Evolutionary conservation across 768 basidiomycete genomes (phyloP).

Genomic region (Coprinopsis strossmayeri): DNA sequence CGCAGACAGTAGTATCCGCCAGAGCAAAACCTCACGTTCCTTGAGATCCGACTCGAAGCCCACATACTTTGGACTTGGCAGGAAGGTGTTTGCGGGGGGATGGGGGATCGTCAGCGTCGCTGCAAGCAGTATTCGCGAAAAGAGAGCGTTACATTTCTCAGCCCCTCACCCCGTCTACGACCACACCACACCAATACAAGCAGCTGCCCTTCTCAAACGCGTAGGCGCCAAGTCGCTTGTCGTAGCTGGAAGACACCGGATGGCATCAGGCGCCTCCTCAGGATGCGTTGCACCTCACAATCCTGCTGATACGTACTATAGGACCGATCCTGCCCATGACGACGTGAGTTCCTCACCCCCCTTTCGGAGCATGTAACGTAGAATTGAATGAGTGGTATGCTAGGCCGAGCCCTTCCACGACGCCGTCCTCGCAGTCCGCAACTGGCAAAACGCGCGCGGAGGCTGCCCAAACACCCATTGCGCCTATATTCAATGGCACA

Average conservation of each 20-base stretch:
- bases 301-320: not conserved
- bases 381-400: too few species aligned
- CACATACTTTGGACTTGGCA: too few species aligned
- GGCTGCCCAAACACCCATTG: conserved; percentile 2
- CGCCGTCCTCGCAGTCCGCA: not conserved
- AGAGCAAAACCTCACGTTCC: too few species aligned
- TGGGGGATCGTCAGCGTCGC: too few species aligned
- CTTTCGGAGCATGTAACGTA: not conserved
- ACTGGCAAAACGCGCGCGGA: conserved; percentile 3
- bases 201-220: conserved; percentile 3
- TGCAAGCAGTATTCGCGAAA: not conserved
- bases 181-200: not conserved
- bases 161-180: conserved; percentile 7
- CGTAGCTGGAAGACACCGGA: conserved; percentile 4
- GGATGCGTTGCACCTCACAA: conserved; percentile 2
- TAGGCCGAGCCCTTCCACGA: conserved; percentile 8
- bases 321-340: conserved; percentile 6
- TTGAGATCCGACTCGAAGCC: too few species aligned
- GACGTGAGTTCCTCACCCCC: not conserved
- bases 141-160: conserved; percentile 8
- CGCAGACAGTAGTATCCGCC: too few species aligned
- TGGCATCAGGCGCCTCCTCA: not conserved
- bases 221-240: conserved; percentile 8
- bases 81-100: too few species aligned
- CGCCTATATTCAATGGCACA: too few species aligned